Evolutionary conservation across 2,329 filamentous ascomycete species (phyloP).

Genomic region (Aquanectria penicillioides): DNA sequence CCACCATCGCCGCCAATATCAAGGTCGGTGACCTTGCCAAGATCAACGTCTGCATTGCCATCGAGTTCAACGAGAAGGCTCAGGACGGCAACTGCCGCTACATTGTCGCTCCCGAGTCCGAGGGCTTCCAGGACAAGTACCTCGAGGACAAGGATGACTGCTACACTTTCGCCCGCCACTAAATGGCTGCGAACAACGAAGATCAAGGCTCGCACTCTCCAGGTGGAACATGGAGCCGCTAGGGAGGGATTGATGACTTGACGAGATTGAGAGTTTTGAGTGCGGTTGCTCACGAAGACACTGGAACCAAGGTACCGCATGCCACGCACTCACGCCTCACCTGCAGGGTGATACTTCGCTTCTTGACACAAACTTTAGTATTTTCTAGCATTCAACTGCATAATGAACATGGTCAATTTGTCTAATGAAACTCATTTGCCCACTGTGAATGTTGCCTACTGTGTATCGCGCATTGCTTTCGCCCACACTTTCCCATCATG

Average conservation of each 20-base stretch:
- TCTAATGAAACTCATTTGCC: no score
- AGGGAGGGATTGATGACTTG: constrained; percentile 3
- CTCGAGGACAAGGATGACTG: constrained; percentile 32
- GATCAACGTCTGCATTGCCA: constrained; percentile 34
- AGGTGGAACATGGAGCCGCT: neutral
- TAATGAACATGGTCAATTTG: no score
- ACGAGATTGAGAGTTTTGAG: constrained; percentile 10
- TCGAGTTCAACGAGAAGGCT: constrained; percentile 32
- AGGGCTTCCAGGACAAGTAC: constrained; percentile 35
- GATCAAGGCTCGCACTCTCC: neutral
- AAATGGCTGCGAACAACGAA: neutral
- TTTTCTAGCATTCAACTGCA: constrained; percentile 3
- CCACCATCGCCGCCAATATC: constrained; percentile 28
- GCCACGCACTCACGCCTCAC: neutral
- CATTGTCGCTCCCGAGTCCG: constrained; percentile 33
- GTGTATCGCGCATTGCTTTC: no score
- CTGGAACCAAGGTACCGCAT: neutral
- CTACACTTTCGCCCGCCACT: constrained; percentile 38
- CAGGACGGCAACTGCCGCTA: constrained; percentile 38
- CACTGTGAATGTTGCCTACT: no score
- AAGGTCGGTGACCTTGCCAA: constrained; percentile 26
- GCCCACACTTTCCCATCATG: no score
- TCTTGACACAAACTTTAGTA: constrained; percentile 22
- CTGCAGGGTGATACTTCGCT: constrained; percentile 12
- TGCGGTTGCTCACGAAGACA: constrained; percentile 4